Evolutionary conservation across 2,329 filamentous ascomycete genomes (phyloP), one percentile per base, ranked within the genome.

Genomic region (Pseudogymnoascus sp.): DNA sequence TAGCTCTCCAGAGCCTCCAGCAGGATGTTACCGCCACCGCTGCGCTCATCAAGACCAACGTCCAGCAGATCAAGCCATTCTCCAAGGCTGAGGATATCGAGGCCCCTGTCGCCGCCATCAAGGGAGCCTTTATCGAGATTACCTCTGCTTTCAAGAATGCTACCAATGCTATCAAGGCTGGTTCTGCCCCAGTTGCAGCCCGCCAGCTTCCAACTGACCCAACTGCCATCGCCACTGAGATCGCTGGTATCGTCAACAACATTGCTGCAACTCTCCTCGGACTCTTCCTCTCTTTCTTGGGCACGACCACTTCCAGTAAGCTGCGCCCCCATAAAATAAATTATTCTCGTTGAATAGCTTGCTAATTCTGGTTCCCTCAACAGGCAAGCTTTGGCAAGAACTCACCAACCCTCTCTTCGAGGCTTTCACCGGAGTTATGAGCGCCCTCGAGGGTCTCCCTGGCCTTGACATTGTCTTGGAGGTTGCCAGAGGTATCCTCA

Each of bases 211-310:
- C 44, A 3, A 51, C 44, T 13, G 44, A 51, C 27, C 44, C 44
- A 31, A 8, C 27, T 51, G 44, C 44, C 25, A 51, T 51, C 9
- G 44, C 44, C 27, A 17, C 44, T 4, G 27, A 29, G 6, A 51
- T 51, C 21, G 44, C 44, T 10, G 27, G 44, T 31, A 12, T 31
- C 27, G 15, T 51, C n/a, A 51, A 51, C 27, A 51, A 51, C 42
- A 51, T 51, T 31, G 44, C 27, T 10, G 27, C 25, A 13, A 51
- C 44, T 51, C 25, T 51, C 6, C 44, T 51, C 44, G 25, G 44
- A 15, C 44, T 51, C 7, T 51, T 51, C 44, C 44, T 51, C 44
- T 51, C 44, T 10, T 51, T 51, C 44, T 51, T 51, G 44, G 44
- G 44, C 13, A 51, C 44, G n/a, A 9, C 5, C n/a, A 51, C 44